Evolutionary conservation across 1,139 yeast genomes (phyloP), one percentile per base, ranked within the genome.

Genomic region (Candida frijolesensis): DNA sequence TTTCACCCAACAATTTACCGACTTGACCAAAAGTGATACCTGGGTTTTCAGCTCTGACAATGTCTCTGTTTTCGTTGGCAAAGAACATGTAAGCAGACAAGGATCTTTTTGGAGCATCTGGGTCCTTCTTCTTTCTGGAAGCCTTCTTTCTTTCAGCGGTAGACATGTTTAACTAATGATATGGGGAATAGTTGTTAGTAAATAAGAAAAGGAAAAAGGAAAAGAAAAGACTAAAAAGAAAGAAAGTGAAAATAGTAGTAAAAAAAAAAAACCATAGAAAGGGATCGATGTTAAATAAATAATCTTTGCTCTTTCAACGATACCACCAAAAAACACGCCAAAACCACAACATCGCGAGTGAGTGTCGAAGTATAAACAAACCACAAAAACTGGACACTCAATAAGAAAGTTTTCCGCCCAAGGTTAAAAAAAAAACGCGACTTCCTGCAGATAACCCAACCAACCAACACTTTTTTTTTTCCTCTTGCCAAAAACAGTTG

Each of bases 61-160:
- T 83, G 72, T 92, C 97, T 80, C 98, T 91, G 83, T 89, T 88
- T 67, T 91, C 97, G 68, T 90, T 91, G 64, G 99, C 98, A 68
- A 92, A 94, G 83, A 89, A 92, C 98, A 94, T 92, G 85, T 94
- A 94, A 51, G 98, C 97, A 56, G 97, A 90, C 69, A 94, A 79
- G 37, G 98, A 90, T 75, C 98, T 87, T 89, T 94, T 94, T 71
- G 99, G 99, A 59, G 99, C 99, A 74, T 92, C 92, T 78, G 98
- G 98, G 76, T 94, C 97, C 79, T 76, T 76, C 80, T 76, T 76
- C 70, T 76, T 76, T 75, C 81, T 76, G 56, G 77, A 66, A 54
- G 77, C 60, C 64, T 74, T 76, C 67, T 75, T 76, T 65, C 72
- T 76, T 66, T 76, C 80, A 54, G 72, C 62, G 44, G 66, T 63